phyloP scores from a whole-genome alignment of 495 filamentous ascomycete species.

The Lophiostoma macrostomum region DNA sequence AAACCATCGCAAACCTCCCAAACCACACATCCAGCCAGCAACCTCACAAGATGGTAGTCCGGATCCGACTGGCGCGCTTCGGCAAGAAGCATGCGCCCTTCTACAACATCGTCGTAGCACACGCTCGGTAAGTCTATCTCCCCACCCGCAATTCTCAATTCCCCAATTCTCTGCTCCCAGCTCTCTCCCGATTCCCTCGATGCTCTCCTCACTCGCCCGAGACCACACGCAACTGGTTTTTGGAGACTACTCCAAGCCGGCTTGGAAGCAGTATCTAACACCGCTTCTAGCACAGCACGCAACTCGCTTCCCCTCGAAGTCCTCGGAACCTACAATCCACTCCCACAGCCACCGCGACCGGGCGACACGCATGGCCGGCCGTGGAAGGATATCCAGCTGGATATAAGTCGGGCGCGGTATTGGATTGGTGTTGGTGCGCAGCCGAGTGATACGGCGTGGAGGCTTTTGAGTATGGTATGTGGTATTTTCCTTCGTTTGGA shows the following conservation, averaged over 20 bases:
- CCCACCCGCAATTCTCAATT: constrained; percentile 4
- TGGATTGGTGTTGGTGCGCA: constrained; percentile 97
- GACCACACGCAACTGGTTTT: no score
- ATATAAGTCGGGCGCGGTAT: constrained; percentile 77
- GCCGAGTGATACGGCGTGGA: constrained; percentile 83
- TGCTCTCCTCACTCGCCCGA: no score
- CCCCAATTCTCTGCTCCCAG: neutral
- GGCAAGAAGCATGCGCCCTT: constrained; percentile 80
- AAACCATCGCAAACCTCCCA: neutral
- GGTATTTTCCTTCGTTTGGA: neutral
- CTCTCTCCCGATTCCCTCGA: constrained; percentile 17
- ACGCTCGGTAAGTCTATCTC: constrained; percentile 81
- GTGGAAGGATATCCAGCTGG: constrained; percentile 87
- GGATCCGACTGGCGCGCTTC: constrained; percentile 90
- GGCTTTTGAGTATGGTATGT: constrained; percentile 79
- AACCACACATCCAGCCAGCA: neutral
- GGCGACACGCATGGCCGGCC: constrained; percentile 63
- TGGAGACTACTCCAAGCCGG: no score
- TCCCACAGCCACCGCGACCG: constrained; percentile 70
- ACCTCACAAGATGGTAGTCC: constrained; percentile 72
- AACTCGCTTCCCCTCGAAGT: constrained; percentile 90
- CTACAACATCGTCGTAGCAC: constrained; percentile 95
- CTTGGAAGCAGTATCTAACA: constrained; percentile 35
- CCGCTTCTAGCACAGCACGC: constrained; percentile 58
- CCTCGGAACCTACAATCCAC: constrained; percentile 88